These are phyloP conservation scores for Scedosporium boydii DNA, from an alignment of 2,329 filamentous ascomycete genomes.

Conservation along the genomic window DNA sequence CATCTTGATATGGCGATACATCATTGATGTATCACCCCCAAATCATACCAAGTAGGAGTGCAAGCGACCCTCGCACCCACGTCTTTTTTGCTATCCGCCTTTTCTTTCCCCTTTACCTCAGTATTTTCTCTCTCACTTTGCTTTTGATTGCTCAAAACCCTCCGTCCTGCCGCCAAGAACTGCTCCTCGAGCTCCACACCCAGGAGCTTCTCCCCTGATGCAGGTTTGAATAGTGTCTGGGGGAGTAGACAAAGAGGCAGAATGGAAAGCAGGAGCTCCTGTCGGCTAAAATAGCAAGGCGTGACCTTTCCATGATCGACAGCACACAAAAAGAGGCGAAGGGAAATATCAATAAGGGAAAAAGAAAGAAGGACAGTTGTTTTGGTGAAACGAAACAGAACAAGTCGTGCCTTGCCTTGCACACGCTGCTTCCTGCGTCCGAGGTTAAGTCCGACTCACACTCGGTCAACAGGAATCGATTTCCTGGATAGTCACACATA, in stretches of 20 bases:
- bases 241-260: neutral
- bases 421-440: neutral
- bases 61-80: too few species aligned
- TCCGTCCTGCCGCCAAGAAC: neutral
- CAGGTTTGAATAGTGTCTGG: conserved; percentile 1
- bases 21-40: too few species aligned
- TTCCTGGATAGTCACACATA: neutral
- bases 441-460: too few species aligned
- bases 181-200: neutral
- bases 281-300: neutral
- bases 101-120: neutral
- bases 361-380: neutral
- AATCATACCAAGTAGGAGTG: too few species aligned
- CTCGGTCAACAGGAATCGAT: neutral
- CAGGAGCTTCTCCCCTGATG: neutral
- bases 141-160: neutral
- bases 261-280: neutral
- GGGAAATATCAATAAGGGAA: neutral
- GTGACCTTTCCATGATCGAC: neutral
- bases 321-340: neutral
- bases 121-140: neutral
- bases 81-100: neutral
- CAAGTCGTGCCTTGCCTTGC: neutral
- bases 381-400: neutral
- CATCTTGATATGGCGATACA: too few species aligned